Conservation (phyloP, 2,329 filamentous ascomycete genomes). For the Microsporum ferrugineum region DNA sequence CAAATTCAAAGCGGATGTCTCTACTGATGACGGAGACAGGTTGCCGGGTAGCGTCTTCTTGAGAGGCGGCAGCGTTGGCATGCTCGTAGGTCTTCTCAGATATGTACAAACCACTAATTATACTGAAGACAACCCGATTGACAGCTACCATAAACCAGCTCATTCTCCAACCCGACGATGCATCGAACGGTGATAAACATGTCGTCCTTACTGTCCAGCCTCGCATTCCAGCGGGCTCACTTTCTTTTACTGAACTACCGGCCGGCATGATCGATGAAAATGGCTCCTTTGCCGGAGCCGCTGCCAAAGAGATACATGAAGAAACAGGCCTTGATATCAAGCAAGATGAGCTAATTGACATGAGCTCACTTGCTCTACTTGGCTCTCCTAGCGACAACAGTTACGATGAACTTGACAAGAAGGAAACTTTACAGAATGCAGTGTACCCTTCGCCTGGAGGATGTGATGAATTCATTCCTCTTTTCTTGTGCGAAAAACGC, state of each 20-base stretch:
- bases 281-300: constrained; percentile 43
- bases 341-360: constrained; percentile 41
- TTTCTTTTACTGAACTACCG: constrained; percentile 46
- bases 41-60: constrained; percentile 48
- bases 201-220: constrained; percentile 48
- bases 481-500: constrained; percentile 46
- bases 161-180: constrained; percentile 44
- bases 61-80: constrained; percentile 47
- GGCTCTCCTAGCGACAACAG: not conserved
- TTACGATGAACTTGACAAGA: constrained; percentile 14
- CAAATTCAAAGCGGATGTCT: constrained; percentile 45
- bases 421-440: constrained; percentile 36
- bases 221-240: constrained; percentile 44
- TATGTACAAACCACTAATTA: not conserved
- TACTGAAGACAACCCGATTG: too few species aligned
- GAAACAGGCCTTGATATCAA: constrained; percentile 45
- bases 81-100: constrained; percentile 35
- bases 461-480: constrained; percentile 48
- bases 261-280: constrained; percentile 50
- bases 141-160: constrained; percentile 27
- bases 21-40: constrained; percentile 40
- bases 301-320: constrained; percentile 47
- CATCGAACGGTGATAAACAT: constrained; percentile 27
- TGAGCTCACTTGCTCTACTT: constrained; percentile 41
- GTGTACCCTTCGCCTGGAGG: constrained; percentile 46